A percentile compares a stretch with the other conserved stretches of the same genome.
Evolutionary conservation across 257 asterid species (phyloP).

Genomic region (Petunia secreta): DNA sequence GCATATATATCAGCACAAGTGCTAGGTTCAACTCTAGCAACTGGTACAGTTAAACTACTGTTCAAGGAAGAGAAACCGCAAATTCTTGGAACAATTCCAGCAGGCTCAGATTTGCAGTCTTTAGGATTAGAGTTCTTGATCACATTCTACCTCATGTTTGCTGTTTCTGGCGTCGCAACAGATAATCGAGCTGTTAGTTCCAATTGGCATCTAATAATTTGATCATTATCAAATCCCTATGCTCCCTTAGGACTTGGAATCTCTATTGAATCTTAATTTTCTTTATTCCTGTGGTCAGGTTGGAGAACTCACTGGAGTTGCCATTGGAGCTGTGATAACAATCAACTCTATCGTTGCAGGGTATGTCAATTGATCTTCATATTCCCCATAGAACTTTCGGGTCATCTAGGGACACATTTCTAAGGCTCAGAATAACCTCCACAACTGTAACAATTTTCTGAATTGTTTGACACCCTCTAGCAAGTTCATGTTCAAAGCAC

Average conservation of each 20-base stretch:
- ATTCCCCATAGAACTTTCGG: no score
- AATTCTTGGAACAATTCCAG: slow-evolving; percentile 32
- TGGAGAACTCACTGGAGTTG: slow-evolving; percentile 28
- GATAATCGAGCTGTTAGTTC: slow-evolving; percentile 36
- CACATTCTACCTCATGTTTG: slow-evolving; percentile 43
- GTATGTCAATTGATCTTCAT: slow-evolving; percentile 13
- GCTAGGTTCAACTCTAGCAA: slow-evolving; percentile 38
- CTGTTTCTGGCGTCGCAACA: slow-evolving; percentile 31
- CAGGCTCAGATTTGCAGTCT: slow-evolving; percentile 36
- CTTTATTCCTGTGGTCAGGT: slow-evolving; percentile 15
- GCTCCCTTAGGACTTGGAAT: not conserved
- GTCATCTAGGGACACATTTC: no score
- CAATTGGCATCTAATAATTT: no score
- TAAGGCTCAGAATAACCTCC: no score
- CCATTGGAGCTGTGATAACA: slow-evolving; percentile 33
- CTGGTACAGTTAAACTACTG: slow-evolving; percentile 28
- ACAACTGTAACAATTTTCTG: no score
- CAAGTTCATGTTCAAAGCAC: no score
- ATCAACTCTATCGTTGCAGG: slow-evolving; percentile 35
- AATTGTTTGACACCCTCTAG: no score
- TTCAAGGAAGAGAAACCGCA: slow-evolving; percentile 23
- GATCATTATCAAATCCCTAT: not conserved
- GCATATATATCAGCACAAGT: slow-evolving; percentile 33
- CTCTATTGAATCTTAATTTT: not conserved
- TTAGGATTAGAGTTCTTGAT: slow-evolving; percentile 35